phyloP scores from a whole-genome alignment of 768 basidiomycete genomes.

The Serpula lacrymans region DNA sequence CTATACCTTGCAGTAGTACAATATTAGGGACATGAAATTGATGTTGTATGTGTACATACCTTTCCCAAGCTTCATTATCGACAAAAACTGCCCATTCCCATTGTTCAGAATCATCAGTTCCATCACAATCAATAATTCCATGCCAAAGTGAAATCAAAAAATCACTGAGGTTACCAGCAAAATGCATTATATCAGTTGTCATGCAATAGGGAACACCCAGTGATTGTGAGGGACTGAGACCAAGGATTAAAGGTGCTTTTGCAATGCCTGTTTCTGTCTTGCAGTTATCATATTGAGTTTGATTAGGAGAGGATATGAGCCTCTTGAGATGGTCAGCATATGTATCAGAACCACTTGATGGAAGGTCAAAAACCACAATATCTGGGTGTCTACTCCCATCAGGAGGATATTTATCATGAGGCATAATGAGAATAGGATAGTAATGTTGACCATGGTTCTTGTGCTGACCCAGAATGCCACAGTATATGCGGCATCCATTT shows the following conservation, averaged over 20 bases:
- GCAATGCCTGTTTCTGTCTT: constrained; percentile 30
- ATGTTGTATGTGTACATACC: too few species aligned
- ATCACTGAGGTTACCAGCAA: constrained; percentile 23
- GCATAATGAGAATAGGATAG: constrained; percentile 26
- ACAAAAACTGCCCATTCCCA: constrained; percentile 21
- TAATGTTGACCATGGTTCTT: constrained; percentile 23
- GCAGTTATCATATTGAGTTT: constrained; percentile 15
- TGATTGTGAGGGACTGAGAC: constrained; percentile 14
- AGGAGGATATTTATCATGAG: constrained; percentile 19
- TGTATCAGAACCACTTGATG: background rate
- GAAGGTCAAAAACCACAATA: constrained; percentile 12
- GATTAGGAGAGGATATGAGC: constrained; percentile 2
- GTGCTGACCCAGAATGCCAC: constrained; percentile 20
- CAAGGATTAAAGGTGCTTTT: constrained; percentile 32
- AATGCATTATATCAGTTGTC: constrained; percentile 32
- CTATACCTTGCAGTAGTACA: too few species aligned
- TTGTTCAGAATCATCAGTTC: constrained; percentile 4
- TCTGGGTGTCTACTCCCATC: constrained; percentile 18
- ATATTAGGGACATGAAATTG: too few species aligned
- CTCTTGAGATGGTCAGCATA: background rate
- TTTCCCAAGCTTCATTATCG: too few species aligned
- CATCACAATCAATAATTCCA: constrained; percentile 8
- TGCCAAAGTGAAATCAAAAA: constrained; percentile 14
- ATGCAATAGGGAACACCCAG: constrained; percentile 32
- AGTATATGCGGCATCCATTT: constrained; percentile 32